Evolutionary conservation across 441 rosid genomes (phyloP).

Genomic region (Pelargonium myrrhifolium): DNA sequence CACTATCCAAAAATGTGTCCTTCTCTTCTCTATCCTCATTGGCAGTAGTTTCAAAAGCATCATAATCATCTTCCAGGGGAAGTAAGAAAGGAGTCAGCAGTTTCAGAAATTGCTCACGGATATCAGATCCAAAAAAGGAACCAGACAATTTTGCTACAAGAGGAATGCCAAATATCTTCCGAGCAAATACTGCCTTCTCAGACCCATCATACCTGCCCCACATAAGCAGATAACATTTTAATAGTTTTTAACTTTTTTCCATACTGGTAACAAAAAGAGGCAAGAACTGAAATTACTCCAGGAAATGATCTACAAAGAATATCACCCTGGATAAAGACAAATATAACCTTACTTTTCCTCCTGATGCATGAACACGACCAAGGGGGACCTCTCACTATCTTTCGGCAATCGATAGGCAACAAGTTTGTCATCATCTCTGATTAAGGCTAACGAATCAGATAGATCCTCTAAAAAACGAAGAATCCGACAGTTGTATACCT

Average conservation of each 20-base stretch:
- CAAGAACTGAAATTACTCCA: conserved; percentile 8
- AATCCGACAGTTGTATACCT: conserved; percentile 49
- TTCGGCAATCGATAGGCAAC: conserved; percentile 56
- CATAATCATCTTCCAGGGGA: conserved; percentile 28
- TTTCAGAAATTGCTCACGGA: conserved; percentile 46
- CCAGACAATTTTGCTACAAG: conserved; percentile 56
- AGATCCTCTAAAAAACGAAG: conserved; percentile 63
- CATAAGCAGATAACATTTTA: conserved; percentile 3
- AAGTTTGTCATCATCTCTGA: conserved; percentile 63
- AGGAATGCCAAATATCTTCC: conserved; percentile 78
- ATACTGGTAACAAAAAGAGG: not conserved
- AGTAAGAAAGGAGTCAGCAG: conserved; percentile 54
- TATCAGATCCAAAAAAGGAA: conserved; percentile 49
- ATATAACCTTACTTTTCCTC: conserved; percentile 53
- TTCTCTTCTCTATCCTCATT: conserved; percentile 26
- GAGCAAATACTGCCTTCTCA: conserved; percentile 43
- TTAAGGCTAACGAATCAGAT: conserved; percentile 53
- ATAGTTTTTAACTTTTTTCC: not conserved
- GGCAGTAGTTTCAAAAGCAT: conserved; percentile 29
- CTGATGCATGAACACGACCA: conserved; percentile 61
- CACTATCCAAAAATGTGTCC: conserved; percentile 22
- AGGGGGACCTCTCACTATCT: conserved; percentile 35
- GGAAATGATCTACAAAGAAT: not conserved
- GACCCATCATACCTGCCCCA: conserved; percentile 50
- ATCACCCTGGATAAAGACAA: conserved; percentile 13